phyloP scores from a whole-genome alignment of 768 basidiomycete species.

The Tulasnella sp. region DNA sequence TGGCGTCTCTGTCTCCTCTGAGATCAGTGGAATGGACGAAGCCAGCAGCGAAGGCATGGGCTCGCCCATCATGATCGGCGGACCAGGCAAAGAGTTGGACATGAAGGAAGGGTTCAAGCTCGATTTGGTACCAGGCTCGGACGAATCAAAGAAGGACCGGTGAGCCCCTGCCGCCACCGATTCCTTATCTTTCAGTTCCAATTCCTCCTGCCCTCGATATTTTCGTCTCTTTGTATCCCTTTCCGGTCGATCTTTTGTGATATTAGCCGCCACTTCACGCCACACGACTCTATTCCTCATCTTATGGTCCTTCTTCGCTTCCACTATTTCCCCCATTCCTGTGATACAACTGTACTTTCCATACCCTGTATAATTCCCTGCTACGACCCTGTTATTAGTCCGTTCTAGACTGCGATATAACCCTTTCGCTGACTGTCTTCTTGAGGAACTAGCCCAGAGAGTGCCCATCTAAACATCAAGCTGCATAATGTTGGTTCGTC shows the following conservation, averaged over 20 bases:
- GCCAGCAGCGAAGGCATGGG: conserved; percentile 14
- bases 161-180: conserved; percentile 5
- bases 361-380: conserved; percentile 9
- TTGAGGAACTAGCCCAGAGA: neutral
- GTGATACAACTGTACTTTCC: neutral
- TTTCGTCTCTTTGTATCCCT: neutral
- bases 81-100: neutral
- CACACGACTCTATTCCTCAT: neutral
- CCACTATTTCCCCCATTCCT: neutral
- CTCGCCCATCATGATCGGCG: conserved; percentile 20
- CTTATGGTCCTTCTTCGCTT: neutral
- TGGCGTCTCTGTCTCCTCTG: conserved; percentile 19
- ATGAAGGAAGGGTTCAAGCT: conserved; percentile 27
- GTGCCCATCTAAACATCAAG: neutral
- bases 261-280: neutral
- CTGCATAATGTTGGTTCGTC: neutral
- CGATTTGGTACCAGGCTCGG: neutral
- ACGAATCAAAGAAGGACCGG: conserved; percentile 23
- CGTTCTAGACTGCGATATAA: neutral
- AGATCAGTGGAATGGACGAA: conserved; percentile 20
- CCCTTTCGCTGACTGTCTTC: neutral
- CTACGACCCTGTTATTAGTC: neutral
- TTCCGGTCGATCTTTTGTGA: neutral
- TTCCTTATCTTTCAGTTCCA: neutral
- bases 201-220: neutral